Base-by-base conservation (phyloP, 495 filamentous ascomycete species). In the Tuber magnatum region DNA sequence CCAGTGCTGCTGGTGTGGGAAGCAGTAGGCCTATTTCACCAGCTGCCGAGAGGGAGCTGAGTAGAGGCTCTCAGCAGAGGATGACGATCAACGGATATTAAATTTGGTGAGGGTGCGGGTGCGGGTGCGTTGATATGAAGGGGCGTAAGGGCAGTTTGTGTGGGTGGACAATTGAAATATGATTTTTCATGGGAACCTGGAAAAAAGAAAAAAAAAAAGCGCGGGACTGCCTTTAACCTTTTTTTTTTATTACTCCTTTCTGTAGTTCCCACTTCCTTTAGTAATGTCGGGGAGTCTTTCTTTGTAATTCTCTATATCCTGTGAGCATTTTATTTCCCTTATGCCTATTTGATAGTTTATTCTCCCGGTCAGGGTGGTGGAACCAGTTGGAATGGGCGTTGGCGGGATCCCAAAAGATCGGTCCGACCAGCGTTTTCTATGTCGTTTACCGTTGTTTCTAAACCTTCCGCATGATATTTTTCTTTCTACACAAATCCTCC, bases 11-110 rank as follows among this genome's bases (percentile, higher is more conserved):
- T 74, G 88, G 88, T 75, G 90, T 91, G 79, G 85, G 85, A 72
- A 91, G 92, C 78, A 95, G 93, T 87, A 88, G 95, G 83, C 95
- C 95, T 76, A 99, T 99, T 86, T 94, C 91, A 81, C 95, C 95
- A 43, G 88, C 93, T 72, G 94, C 96, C 38, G 95, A 99, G 73
- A 89, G 96, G 74, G 95, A 98, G 84, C 87, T 98, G 81, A 98
- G 96, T 91, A 90, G 95, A 82, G 93, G 93, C 87, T 97, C 93
- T 71, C 93, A 97, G 86, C 94, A 97, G 86, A 89, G 95, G 81
- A 92, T 94, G 88, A 97, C 93, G 68, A 97, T 98, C 94, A 98
- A 99, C 83, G 95, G 95, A 24, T 82, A 82, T 73, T 82, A 74
- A 71, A 22, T 28, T 65, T 35, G 2, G 48, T 56, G 16, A 28